A percentile compares a stretch with the other conserved stretches of the same genome.
Conservation (phyloP, 768 basidiomycete genomes). For the Leccinellum luteum region DNA sequence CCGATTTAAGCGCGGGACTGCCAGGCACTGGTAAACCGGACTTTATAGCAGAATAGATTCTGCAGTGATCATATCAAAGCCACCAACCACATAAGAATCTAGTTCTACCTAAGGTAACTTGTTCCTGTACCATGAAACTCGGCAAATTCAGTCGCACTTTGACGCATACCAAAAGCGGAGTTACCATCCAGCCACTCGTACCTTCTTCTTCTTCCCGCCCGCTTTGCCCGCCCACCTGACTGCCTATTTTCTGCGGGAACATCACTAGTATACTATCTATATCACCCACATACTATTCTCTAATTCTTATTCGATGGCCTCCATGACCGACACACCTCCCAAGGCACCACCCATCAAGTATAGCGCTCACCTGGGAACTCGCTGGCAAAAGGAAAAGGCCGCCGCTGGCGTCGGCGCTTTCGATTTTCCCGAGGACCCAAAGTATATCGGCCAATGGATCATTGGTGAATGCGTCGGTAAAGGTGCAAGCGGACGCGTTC, state of each 20-base stretch:
- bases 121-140: too few relatives aligned
- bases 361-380: constrained; percentile 66
- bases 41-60: neutral
- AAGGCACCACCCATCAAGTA: constrained; percentile 73
- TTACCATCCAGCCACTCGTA: neutral
- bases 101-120: too few relatives aligned
- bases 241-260: neutral
- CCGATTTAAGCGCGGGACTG: neutral
- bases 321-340: constrained; percentile 54
- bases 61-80: neutral
- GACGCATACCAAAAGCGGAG: neutral
- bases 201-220: constrained; percentile 12
- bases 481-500: constrained; percentile 91
- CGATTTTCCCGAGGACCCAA: constrained; percentile 83
- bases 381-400: constrained; percentile 86
- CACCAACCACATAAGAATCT: neutral
- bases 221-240: neutral
- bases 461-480: constrained; percentile 93
- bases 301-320: constrained; percentile 25
- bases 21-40: neutral
- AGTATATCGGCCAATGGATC: constrained; percentile 86
- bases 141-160: neutral
- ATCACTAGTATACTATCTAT: constrained; percentile 18
- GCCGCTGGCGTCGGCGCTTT: constrained; percentile 73
- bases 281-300: constrained; percentile 17